Percentiles rank a stretch among this genome's conserved stretches.
Conservation (phyloP, 2,329 filamentous ascomycete genomes). For the Coniochaeta sp. region DNA sequence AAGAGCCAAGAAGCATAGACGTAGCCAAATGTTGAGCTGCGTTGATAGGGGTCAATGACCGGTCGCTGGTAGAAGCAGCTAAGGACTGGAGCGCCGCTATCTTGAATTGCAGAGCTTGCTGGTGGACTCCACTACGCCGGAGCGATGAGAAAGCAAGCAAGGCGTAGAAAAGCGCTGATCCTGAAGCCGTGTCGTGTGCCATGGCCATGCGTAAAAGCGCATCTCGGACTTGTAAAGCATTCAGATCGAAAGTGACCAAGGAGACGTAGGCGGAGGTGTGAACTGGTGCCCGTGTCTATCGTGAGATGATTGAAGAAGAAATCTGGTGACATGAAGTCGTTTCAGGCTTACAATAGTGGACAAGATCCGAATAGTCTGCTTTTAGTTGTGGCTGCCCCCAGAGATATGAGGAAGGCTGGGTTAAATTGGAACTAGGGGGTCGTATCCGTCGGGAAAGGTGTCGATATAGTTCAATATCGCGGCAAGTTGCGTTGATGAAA, state of each 20-base stretch:
- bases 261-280: constrained; percentile 12
- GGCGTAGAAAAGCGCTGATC: constrained; percentile 13
- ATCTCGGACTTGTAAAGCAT: constrained; percentile 11
- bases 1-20: constrained; percentile 20
- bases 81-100: constrained; percentile 14
- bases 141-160: constrained; percentile 19
- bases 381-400: neutral
- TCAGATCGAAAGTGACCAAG: constrained; percentile 12
- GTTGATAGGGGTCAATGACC: constrained; percentile 4
- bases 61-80: constrained; percentile 12
- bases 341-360: neutral
- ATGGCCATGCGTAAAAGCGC: constrained; percentile 17
- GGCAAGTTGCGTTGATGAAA: constrained; percentile 15
- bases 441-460: neutral
- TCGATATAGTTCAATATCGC: constrained; percentile 14
- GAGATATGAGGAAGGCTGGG: neutral
- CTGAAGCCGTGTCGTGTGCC: constrained; percentile 9
- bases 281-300: constrained; percentile 8
- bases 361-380: neutral
- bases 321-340: neutral
- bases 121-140: constrained; percentile 13
- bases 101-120: constrained; percentile 16
- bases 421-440: neutral
- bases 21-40: constrained; percentile 20
- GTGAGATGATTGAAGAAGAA: neutral